Percentiles rank a stretch among this genome's conserved stretches.
Evolutionary conservation across 306 rosid genomes (phyloP).

Genomic region (Dryas octopetala): DNA sequence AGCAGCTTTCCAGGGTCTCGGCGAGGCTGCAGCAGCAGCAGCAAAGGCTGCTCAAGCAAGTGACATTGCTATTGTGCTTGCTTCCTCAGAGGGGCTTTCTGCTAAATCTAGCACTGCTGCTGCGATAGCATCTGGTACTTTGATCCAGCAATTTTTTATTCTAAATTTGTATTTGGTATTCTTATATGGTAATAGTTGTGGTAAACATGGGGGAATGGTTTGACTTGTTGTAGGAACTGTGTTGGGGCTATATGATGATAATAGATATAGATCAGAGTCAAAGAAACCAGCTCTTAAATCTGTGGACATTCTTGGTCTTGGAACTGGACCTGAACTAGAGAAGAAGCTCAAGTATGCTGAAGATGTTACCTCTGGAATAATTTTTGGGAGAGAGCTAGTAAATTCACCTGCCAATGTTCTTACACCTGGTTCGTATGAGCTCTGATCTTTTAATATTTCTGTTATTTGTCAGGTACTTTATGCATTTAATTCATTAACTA

Average conservation of each 20-base stretch:
- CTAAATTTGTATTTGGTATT: constrained; percentile 5
- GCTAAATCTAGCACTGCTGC: constrained; percentile 58
- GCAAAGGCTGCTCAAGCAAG: constrained; percentile 79
- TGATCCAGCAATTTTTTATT: constrained; percentile 1
- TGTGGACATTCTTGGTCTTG: constrained; percentile 85
- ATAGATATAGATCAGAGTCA: constrained; percentile 74
- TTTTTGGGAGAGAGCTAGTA: constrained; percentile 88
- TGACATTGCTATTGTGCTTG: constrained; percentile 73
- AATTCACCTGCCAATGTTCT: constrained; percentile 98
- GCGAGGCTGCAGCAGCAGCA: constrained; percentile 83
- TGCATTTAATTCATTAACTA: constrained; percentile 3
- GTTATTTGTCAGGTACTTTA: constrained; percentile 12
- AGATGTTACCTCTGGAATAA: constrained; percentile 70
- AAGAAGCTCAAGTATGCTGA: constrained; percentile 85
- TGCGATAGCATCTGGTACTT: constrained; percentile 82
- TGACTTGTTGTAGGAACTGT: constrained; percentile 60
- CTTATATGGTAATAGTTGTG: background rate
- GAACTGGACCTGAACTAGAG: constrained; percentile 77
- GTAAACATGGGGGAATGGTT: constrained; percentile 22
- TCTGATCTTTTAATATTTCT: background rate
- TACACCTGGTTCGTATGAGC: constrained; percentile 75
- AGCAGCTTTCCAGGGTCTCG: constrained; percentile 59
- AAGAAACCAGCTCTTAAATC: constrained; percentile 68
- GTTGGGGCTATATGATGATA: constrained; percentile 83
- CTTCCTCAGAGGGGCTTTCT: constrained; percentile 67